A percentile compares a stretch with the other conserved stretches of the same genome.
These are phyloP conservation scores for Quercus phellos DNA, from an alignment of 331 rosid genomes.

Conservation along the genomic window DNA sequence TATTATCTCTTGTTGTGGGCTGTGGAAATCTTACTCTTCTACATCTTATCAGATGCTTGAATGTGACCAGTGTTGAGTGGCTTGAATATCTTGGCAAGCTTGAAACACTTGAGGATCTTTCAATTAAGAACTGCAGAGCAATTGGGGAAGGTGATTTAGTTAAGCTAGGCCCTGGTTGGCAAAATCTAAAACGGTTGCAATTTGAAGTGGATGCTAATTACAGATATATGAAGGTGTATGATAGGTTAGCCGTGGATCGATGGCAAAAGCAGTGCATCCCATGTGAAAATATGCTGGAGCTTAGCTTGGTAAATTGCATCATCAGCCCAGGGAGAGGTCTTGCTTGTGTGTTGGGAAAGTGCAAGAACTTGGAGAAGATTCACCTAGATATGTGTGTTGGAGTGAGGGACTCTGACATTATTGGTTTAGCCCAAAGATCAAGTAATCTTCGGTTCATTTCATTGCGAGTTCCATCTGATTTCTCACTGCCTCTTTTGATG, in stretches of 20 bases:
- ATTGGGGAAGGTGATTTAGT: constrained; percentile 90
- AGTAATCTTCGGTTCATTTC: constrained; percentile 59
- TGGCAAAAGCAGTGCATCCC: constrained; percentile 82
- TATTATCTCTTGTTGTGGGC: constrained; percentile 76
- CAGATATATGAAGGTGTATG: constrained; percentile 83
- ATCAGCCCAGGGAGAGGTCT: constrained; percentile 93
- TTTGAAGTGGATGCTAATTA: constrained; percentile 87
- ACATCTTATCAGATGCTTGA: constrained; percentile 78
- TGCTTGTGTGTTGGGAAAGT: constrained; percentile 76
- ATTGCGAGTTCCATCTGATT: constrained; percentile 78
- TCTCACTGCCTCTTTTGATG: constrained; percentile 61
- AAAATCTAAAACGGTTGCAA: constrained; percentile 57
- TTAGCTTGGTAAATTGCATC: constrained; percentile 81
- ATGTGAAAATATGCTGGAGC: constrained; percentile 65
- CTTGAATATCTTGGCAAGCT: constrained; percentile 85
- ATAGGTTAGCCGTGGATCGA: constrained; percentile 71
- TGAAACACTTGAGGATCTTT: constrained; percentile 64
- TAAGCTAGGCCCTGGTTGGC: constrained; percentile 81
- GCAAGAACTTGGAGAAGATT: constrained; percentile 71
- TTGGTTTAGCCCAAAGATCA: constrained; percentile 58
- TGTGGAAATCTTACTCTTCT: constrained; percentile 67
- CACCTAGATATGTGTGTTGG: constrained; percentile 93
- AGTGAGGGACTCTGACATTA: constrained; percentile 69
- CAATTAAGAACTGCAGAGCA: constrained; percentile 77
- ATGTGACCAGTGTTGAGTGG: constrained; percentile 84